Evolutionary conservation across 441 rosid species (phyloP).

Genomic region (Bocquillonia castaneifolia): DNA sequence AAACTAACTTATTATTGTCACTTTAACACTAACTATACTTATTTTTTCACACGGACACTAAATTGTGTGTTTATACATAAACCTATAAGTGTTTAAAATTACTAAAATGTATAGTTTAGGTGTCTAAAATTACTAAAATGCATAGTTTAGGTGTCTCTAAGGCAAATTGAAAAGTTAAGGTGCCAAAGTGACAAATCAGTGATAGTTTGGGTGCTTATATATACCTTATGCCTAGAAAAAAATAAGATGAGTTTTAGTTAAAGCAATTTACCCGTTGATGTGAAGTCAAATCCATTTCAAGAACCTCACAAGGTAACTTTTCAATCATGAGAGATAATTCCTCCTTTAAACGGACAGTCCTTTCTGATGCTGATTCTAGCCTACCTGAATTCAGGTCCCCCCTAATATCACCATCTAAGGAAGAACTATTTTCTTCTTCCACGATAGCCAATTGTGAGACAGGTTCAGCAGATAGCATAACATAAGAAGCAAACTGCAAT

Average conservation of each 20-base stretch:
- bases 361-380: constrained; percentile 47
- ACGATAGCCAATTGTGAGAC: constrained; percentile 61
- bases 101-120: no score
- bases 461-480: constrained; percentile 75
- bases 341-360: constrained; percentile 50
- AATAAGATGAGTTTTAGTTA: not conserved
- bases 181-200: no score
- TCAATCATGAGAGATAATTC: constrained; percentile 70
- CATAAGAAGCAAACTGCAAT: constrained; percentile 80
- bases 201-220: no score
- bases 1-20: no score
- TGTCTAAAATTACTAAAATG: no score
- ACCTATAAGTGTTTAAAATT: no score
- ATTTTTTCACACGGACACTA: no score
- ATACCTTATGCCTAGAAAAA: no score
- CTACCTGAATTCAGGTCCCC: constrained; percentile 40
- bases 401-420: constrained; percentile 34
- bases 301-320: constrained; percentile 58
- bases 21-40: no score
- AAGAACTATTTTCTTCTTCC: constrained; percentile 43
- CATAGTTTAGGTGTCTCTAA: no score
- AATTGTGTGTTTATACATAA: no score
- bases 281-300: constrained; percentile 65
- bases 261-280: constrained; percentile 64
- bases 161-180: no score